Evolutionary conservation across 2,329 filamentous ascomycete genomes (phyloP).

Genomic region (Endothia cerciana): DNA sequence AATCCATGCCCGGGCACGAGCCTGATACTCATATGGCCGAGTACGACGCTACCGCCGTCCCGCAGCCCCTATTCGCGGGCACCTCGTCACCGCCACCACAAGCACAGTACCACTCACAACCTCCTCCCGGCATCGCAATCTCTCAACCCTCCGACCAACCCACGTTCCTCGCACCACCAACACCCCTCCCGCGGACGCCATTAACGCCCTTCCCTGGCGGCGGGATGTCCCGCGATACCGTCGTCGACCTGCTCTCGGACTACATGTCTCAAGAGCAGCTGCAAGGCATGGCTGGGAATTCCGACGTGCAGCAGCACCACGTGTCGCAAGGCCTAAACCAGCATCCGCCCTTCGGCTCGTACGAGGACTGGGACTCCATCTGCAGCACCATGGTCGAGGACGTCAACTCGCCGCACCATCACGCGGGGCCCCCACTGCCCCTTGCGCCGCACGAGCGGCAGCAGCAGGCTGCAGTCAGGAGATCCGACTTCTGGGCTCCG

Average conservation of each 20-base stretch:
- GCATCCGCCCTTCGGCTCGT: slow-evolving; percentile 22
- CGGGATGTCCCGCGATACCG: slow-evolving; percentile 23
- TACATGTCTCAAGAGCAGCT: slow-evolving; percentile 26
- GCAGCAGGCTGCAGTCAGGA: slow-evolving; percentile 19
- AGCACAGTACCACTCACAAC: slow-evolving; percentile 5
- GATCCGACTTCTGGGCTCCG: slow-evolving; percentile 26
- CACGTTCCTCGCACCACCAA: slow-evolving; percentile 6
- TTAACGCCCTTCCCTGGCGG: slow-evolving; percentile 18
- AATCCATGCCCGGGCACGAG: slow-evolving; percentile 13
- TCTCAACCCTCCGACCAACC: slow-evolving; percentile 22
- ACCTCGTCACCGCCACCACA: slow-evolving; percentile 23
- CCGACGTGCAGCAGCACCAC: slow-evolving; percentile 4
- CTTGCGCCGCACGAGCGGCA: slow-evolving; percentile 25
- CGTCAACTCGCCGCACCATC: slow-evolving; percentile 19
- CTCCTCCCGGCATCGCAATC: slow-evolving; percentile 23
- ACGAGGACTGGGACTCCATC: slow-evolving; percentile 28
- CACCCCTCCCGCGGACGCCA: slow-evolving; percentile 18
- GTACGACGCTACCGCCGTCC: slow-evolving; percentile 26
- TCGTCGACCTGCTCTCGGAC: slow-evolving; percentile 26
- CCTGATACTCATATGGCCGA: slow-evolving; percentile 20
- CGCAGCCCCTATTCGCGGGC: slow-evolving; percentile 24
- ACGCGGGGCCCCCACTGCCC: slow-evolving; percentile 23
- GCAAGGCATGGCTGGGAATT: slow-evolving; percentile 8
- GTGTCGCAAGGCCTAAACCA: slow-evolving; percentile 1
- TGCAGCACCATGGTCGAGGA: slow-evolving; percentile 29